Base-by-base conservation (phyloP, 2,329 filamentous ascomycete species). In the Pseudopyrenochaeta lycopersici region DNA sequence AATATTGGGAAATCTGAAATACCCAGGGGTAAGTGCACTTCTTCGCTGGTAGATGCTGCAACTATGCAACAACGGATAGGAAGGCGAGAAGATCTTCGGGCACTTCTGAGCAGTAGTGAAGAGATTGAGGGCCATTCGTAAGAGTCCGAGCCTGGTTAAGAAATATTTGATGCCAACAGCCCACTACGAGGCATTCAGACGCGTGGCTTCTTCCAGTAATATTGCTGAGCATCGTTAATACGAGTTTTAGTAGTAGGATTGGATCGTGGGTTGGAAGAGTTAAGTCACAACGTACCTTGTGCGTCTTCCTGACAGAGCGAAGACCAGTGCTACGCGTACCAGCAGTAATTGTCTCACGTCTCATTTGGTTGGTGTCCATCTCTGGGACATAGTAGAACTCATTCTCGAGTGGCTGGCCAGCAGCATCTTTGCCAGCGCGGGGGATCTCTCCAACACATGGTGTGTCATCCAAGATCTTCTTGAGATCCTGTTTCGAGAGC, bases 381-480 rank as follows among this genome's bases (percentile, higher is more conserved):
- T 98, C 94, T 0, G 93, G 90, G 7, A 97, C 83, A 71, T 99
- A 99, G 78, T 98, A 98, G 75, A 96, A 98, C 76, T 99, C 93
- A 80, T 91, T 96, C 81, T 99, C 94, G 1, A 99, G 84, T 6
- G 89, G 80, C 79, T 97, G 95, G 63, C 95, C 95, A 0, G 95
- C 94, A 4, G 95, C 95, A 72, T 99, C 95, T 76, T 98, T 99
- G 71, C 95, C 95, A 74, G 94, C 89, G 33, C 95, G 89, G 46
- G 85, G 83, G 66, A 99, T 97, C 74, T 95, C 89, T 41, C 95
- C 95, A 59, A 98, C 88, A 71, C 92, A 97, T 7, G 84, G 76
- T 5, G 91, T 90, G 20, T 81, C 80, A 71, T 92, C 89, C 38
- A 98, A 85, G 52, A 96, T 83, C 40, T 78, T 81, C 55, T 88